Evolutionary conservation across 148 eudicot genomes (phyloP).

Genomic region (Tetragonia tetragonoides): DNA sequence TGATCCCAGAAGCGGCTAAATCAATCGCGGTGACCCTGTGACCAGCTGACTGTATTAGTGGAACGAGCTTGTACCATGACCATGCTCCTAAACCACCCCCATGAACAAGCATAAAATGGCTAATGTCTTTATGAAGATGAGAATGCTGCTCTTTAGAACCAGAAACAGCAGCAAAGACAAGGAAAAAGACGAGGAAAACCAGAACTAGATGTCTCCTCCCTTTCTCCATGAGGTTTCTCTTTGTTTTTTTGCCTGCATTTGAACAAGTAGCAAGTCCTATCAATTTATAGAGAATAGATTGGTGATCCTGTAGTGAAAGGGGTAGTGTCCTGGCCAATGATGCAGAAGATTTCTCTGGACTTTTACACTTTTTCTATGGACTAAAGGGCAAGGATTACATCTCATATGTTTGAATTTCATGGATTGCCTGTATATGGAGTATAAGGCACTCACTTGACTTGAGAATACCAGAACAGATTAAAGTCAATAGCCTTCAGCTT

Average conservation of each 20-base stretch:
- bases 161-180: slow-evolving; percentile 4
- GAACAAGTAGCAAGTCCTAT: not conserved
- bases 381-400: not conserved
- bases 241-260: not conserved
- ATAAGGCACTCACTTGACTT: not conserved
- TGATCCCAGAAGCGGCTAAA: slow-evolving; percentile 32
- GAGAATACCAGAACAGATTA: not conserved
- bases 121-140: not conserved
- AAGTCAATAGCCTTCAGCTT: not conserved
- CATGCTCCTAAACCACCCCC: slow-evolving; percentile 58
- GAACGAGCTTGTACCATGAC: slow-evolving; percentile 50
- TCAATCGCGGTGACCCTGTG: slow-evolving; percentile 39
- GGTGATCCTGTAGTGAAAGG: no score
- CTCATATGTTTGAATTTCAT: not conserved
- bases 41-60: slow-evolving; percentile 29
- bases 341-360: no score
- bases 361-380: no score
- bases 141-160: not conserved
- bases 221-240: not conserved
- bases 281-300: not conserved
- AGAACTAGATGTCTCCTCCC: not conserved
- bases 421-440: no score
- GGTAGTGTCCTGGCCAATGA: not conserved
- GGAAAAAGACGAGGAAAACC: not conserved
- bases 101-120: slow-evolving; percentile 48